Conservation (phyloP, 2,329 filamentous ascomycete genomes). For the Curvularia sp. region DNA sequence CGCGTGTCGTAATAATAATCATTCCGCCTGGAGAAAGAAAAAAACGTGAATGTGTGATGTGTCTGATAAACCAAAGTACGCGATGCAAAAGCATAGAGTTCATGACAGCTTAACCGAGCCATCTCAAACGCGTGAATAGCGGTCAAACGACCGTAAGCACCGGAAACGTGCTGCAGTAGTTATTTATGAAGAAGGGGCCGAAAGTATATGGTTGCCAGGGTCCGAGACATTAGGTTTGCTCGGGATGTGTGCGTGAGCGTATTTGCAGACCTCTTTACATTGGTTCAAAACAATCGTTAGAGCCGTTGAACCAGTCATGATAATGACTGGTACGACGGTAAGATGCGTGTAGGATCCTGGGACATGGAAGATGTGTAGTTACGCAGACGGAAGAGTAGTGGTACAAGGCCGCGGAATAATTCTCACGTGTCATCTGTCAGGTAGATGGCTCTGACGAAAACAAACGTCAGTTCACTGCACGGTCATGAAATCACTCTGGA, state of each 20-base stretch:
- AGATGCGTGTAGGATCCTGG: conserved; percentile 13
- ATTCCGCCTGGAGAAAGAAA: background rate
- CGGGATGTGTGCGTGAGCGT: background rate
- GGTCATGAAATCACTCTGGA: conserved; percentile 3
- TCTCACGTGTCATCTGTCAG: conserved; percentile 18
- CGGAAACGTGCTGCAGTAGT: background rate
- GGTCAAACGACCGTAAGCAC: conserved; percentile 4
- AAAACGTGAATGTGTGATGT: background rate
- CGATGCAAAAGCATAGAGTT: background rate
- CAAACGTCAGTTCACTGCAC: conserved; percentile 11
- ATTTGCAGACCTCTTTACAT: conserved; percentile 17
- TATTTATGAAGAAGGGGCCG: conserved; percentile 1
- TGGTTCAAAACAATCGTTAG: conserved; percentile 25
- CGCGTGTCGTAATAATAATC: background rate
- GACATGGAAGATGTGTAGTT: conserved; percentile 7
- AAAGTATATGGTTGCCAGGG: background rate
- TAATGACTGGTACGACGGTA: conserved; percentile 8
- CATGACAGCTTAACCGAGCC: background rate
- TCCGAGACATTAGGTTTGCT: conserved; percentile 4
- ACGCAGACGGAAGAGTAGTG: conserved; percentile 22
- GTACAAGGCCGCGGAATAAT: conserved; percentile 25
- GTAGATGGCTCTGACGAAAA: conserved; percentile 15
- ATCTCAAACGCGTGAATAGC: background rate
- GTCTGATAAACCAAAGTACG: background rate
- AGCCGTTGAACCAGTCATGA: conserved; percentile 12